Conservation (phyloP, 2,329 filamentous ascomycete species). For the Neopestalotiopsis clavispora region DNA sequence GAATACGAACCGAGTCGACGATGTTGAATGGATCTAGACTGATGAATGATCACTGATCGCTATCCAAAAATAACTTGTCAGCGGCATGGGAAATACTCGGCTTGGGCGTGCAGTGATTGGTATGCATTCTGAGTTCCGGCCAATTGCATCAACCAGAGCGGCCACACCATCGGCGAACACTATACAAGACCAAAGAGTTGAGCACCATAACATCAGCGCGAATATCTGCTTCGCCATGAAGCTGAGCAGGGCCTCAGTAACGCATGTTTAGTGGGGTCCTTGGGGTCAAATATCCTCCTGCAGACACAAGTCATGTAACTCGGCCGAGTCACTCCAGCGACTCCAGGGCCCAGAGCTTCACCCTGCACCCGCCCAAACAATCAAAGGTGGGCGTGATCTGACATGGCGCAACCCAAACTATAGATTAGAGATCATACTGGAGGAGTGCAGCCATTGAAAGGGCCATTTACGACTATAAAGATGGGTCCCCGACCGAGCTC, state of each 20-base stretch:
- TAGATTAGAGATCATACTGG: not conserved
- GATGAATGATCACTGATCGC: not conserved
- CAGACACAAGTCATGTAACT: not conserved
- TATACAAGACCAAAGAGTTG: not conserved
- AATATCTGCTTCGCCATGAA: not conserved
- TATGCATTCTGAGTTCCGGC: not conserved
- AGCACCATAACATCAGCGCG: not conserved
- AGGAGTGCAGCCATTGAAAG: not conserved
- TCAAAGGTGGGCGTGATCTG: not conserved
- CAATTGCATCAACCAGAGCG: not conserved
- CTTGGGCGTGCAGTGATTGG: not conserved
- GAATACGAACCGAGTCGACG: conserved; percentile 37
- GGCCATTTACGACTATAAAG: conserved; percentile 1
- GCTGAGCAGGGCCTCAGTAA: not conserved
- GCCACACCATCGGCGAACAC: not conserved
- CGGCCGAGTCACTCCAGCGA: not conserved
- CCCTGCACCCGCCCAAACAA: not conserved
- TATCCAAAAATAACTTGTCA: not conserved
- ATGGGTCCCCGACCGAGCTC: conserved; percentile 10
- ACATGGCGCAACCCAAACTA: not conserved
- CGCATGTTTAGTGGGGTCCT: not conserved
- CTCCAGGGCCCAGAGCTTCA: not conserved
- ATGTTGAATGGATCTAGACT: conserved; percentile 43
- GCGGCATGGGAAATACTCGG: not conserved
- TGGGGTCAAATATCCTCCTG: not conserved